Base-by-base conservation (phyloP, 116 monocot genomes). In the Phalaenopsis hybrid region DNA sequence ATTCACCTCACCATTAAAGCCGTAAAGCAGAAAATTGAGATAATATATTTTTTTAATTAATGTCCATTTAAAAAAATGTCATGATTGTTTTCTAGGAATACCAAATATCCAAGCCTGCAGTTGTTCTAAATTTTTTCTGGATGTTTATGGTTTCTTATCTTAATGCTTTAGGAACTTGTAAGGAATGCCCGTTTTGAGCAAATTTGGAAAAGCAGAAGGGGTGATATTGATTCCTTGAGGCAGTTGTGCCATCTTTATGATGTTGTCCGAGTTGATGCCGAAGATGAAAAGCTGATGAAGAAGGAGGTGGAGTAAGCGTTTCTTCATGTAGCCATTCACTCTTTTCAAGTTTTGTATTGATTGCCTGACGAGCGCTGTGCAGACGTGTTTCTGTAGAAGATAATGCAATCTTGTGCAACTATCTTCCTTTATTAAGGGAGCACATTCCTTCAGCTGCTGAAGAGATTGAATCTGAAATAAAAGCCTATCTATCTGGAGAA, bases 181-280 rank as follows among this genome's bases (percentile, higher is more conserved):
- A 88, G 84, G 81, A 89, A 74, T 89, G 92, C 90, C 61, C 92
- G 94, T 33, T 96, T 92, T 85, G 80, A 90, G 85, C 92, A 96
- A 90, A 93, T 96, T 85, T 92, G 94, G 96, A 96, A 80, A 69
- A 93, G 92, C 33, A 85, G 92, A 87, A 92, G 48, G 84, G 86
- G 81, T 63, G 48, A 75, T 1, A 82, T 46, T 41, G 86, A 89
- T 43, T 84, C 86, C 15, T 68, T 93, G 13, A 79, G 74, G 81
- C 88, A 94, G 80, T 83, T 92, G 59, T 96, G 89, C 75, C 86
- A 85, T 81, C 84, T 96, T 25, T 96, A 94, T 84, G 94, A 96
- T 86, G 89, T 94, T 73, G 86, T 91, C 55, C 89, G 86, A 79
- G 85, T 94, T 80, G 96, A 94, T 76, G 13, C 16, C 33, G 90